phyloP scores from a whole-genome alignment of 1,139 yeast genomes.

The Lodderomyces margitis region DNA sequence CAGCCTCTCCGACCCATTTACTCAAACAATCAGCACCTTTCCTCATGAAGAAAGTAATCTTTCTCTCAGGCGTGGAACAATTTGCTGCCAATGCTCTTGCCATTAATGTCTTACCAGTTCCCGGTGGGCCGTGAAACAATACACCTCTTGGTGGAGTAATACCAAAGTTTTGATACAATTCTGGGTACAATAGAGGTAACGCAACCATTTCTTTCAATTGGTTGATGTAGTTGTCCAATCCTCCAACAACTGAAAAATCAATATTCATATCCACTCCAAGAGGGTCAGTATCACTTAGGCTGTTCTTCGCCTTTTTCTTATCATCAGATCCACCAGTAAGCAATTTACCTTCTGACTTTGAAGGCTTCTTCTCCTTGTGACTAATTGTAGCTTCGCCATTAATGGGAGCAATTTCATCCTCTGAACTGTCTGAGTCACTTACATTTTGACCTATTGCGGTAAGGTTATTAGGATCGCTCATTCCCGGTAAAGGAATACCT shows the following conservation, averaged over 20 bases:
- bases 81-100: conserved; percentile 97
- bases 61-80: conserved; percentile 76
- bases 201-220: conserved; percentile 98
- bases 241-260: conserved; percentile 89
- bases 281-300: conserved; percentile 90
- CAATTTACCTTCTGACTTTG: conserved; percentile 20
- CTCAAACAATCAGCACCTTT: conserved; percentile 97
- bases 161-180: conserved; percentile 82
- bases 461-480: conserved; percentile 25
- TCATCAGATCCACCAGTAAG: conserved; percentile 39
- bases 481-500: conserved; percentile 44
- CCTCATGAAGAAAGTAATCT: conserved; percentile 95
- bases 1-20: conserved; percentile 99
- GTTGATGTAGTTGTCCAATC: conserved; percentile 83
- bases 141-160: conserved; percentile 99
- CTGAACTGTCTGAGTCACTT: conserved; percentile 71
- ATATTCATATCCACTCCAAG: conserved; percentile 91
- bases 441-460: conserved; percentile 52
- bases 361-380: conserved; percentile 21
- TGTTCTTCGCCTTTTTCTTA: conserved; percentile 53
- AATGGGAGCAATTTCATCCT: conserved; percentile 50
- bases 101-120: conserved; percentile 98
- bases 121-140: conserved; percentile 98
- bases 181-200: conserved; percentile 89
- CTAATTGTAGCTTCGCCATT: conserved; percentile 38